These are phyloP conservation scores for Hypoxylon sp. DNA, from an alignment of 2,329 filamentous ascomycete genomes.

Conservation along the genomic window DNA sequence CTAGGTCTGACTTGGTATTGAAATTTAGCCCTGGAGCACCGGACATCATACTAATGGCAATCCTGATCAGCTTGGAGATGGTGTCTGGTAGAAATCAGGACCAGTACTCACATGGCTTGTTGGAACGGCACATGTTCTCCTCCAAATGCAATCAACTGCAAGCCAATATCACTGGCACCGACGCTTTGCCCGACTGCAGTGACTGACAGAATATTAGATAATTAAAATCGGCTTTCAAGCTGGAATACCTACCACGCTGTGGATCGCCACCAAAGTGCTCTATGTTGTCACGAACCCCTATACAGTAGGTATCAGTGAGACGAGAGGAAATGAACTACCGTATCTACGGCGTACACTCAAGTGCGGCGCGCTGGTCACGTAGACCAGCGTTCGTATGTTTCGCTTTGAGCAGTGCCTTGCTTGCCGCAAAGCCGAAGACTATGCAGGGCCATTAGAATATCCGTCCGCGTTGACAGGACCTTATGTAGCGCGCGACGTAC, in stretches of 20 bases:
- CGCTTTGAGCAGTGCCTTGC: slow-evolving; percentile 39
- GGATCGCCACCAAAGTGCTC: slow-evolving; percentile 37
- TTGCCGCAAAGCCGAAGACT: slow-evolving; percentile 47
- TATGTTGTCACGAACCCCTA: slow-evolving; percentile 40
- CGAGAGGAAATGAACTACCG: background rate
- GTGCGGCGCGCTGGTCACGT: slow-evolving; percentile 50
- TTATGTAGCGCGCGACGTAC: slow-evolving; percentile 27
- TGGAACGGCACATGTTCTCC: slow-evolving; percentile 49
- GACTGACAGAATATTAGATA: slow-evolving; percentile 29
- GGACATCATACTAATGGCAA: slow-evolving; percentile 48
- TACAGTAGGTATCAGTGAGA: background rate
- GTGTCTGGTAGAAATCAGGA: background rate
- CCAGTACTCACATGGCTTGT: slow-evolving; percentile 45
- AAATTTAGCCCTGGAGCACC: slow-evolving; percentile 49
- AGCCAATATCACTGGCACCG: slow-evolving; percentile 48
- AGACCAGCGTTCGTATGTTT: slow-evolving; percentile 50
- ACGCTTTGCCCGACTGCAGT: slow-evolving; percentile 51
- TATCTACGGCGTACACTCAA: slow-evolving; percentile 46
- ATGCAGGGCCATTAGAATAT: background rate
- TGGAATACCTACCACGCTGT: slow-evolving; percentile 14
- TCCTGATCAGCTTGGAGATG: background rate
- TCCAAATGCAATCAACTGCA: slow-evolving; percentile 47
- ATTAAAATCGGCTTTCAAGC: background rate
- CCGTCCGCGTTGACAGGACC: background rate
- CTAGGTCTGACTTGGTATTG: slow-evolving; percentile 47